phyloP scores from a whole-genome alignment of 1,284 basidiomycete genomes.

The Leccinum proximum region DNA sequence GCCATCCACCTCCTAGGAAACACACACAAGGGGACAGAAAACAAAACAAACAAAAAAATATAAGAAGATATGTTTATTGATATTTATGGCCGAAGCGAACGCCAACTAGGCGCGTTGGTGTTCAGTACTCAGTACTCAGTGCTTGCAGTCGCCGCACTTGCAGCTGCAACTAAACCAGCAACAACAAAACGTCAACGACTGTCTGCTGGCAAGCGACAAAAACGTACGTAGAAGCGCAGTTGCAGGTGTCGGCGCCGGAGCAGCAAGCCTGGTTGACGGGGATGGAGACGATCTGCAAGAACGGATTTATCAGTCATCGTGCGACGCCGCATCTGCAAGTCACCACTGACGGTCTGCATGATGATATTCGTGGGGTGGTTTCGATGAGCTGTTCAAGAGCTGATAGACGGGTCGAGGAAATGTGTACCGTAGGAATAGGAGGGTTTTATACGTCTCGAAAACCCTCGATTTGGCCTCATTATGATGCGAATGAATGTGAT shows the following conservation, averaged over 20 bases:
- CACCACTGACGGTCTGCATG: slow-evolving; percentile 24
- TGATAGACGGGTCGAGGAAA: not conserved
- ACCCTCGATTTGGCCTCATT: not conserved
- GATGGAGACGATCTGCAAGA: slow-evolving; percentile 17
- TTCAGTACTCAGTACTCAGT: slow-evolving; percentile 5
- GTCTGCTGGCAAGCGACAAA: not conserved
- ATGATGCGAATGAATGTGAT: not conserved
- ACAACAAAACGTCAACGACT: slow-evolving; percentile 5
- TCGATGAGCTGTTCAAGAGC: not conserved
- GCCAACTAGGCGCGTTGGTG: not conserved
- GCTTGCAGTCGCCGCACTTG: slow-evolving; percentile 22
- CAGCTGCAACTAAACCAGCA: slow-evolving; percentile 16
- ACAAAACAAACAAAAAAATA: not conserved
- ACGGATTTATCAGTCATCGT: not conserved
- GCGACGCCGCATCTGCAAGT: not conserved
- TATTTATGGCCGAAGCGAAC: not conserved
- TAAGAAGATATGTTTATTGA: not conserved
- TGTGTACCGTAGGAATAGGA: no score
- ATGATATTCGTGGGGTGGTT: slow-evolving; percentile 2
- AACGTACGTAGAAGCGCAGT: slow-evolving; percentile 15
- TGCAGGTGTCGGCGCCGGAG: slow-evolving; percentile 8
- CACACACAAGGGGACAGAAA: not conserved
- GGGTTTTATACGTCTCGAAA: slow-evolving; percentile 9
- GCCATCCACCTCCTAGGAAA: not conserved
- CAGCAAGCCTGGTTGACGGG: slow-evolving; percentile 29